Conservation (phyloP, 2,329 filamentous ascomycete species). For the Phyllachora maydis region DNA sequence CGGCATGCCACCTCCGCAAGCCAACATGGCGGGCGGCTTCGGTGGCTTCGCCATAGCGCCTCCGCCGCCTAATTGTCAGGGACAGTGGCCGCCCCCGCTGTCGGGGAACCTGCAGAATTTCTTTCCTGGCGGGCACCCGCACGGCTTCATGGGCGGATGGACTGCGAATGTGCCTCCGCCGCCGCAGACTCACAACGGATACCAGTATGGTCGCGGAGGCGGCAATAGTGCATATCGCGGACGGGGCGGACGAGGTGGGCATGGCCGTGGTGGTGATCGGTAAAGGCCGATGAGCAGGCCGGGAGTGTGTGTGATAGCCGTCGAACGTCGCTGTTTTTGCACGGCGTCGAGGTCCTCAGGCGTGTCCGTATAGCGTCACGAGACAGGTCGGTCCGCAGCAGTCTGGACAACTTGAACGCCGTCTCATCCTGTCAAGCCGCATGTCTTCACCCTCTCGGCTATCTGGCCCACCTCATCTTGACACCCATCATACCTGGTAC, state of each 20-base stretch:
- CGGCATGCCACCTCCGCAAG: too few relatives aligned
- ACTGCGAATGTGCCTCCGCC: conserved; percentile 3
- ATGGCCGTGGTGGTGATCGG: conserved; percentile 7
- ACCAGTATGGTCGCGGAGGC: conserved; percentile 4
- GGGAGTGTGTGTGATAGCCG: too few relatives aligned
- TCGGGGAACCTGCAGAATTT: conserved; percentile 6
- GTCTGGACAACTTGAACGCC: too few relatives aligned
- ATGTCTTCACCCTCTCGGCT: too few relatives aligned
- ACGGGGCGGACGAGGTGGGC: conserved; percentile 11
- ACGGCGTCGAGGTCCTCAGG: too few relatives aligned
- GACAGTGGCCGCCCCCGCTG: conserved; percentile 18
- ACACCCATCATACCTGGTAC: too few relatives aligned
- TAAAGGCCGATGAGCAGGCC: too few relatives aligned
- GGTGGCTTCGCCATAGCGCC: conserved; percentile 14
- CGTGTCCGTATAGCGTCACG: too few relatives aligned
- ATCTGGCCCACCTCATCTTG: too few relatives aligned
- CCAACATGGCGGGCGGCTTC: conserved; percentile 5
- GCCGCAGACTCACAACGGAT: conserved; percentile 3
- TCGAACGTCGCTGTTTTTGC: too few relatives aligned
- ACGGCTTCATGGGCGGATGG: conserved; percentile 6
- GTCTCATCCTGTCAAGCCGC: too few relatives aligned
- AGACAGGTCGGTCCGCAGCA: too few relatives aligned
- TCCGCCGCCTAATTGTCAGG: conserved; percentile 16
- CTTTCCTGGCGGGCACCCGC: conserved; percentile 4
- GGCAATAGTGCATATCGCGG: conserved; percentile 9